Base-by-base conservation (phyloP, 768 basidiomycete species). In the Lentinula sp. region DNA sequence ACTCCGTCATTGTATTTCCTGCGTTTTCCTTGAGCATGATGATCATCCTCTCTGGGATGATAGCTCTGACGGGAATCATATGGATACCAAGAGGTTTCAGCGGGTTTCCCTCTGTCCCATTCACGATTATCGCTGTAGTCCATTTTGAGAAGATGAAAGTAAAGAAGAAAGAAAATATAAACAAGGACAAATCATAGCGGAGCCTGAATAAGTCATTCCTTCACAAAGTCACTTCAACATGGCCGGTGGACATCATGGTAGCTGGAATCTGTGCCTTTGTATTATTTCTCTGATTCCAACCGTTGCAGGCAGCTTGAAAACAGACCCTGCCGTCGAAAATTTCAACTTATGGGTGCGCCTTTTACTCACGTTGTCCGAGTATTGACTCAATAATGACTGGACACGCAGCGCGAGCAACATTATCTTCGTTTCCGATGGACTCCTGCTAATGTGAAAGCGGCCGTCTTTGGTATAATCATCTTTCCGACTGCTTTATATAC, bases 91-190 rank as follows among this genome's bases (percentile, higher is more conserved):
- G 76, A 68, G 35, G 70, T 66, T 73, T 67, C 84, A 51, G 71
- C 34, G 50, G 85, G 82, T 73, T 91, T 92, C 56, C 89, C 91
- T 72, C 81, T 82, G 76, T 92, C 90, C 91, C 92, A 93, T 78
- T 93, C 90, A 65, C 92, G 85, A 34, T 60, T 60, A 74, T 88
- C 54, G 13, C 15, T 88, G 74, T 87, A 84, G 54, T 87, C 80
- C 89, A 91, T 89, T 21, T 61, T 51, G 48, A 64, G 57, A 61
- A 61, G 65, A 63, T 55, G 60, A 61, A 70, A 64, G 60, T 66
- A 64, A 72, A 64, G 71, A 42, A 70, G 61, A 57, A 60, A 60
- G 53, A 34, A 60, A 66, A 67, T 70, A 71, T 69, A 71, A 65
- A 57, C 65, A 65, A 58, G 66, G 64, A 76, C 74, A 76, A 70